Percentiles rank a stretch among this genome's conserved stretches.
Conservation (phyloP, 2,329 filamentous ascomycete species). For the Grosmannia clavigera region DNA sequence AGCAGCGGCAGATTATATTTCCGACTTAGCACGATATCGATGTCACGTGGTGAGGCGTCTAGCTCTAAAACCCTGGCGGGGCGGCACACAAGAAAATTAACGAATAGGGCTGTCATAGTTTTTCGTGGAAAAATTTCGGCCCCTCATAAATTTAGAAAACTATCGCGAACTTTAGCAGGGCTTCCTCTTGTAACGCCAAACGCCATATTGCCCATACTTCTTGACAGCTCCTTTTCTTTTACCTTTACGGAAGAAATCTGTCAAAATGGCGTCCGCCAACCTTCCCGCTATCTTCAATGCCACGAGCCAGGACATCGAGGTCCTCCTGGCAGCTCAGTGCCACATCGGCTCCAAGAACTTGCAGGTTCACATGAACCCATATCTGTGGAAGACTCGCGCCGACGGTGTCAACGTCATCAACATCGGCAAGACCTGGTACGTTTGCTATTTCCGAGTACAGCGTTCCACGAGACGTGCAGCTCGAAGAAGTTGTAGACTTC, state of each 20-base stretch:
- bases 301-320: constrained; percentile 97
- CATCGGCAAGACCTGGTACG: constrained; percentile 99
- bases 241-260: constrained; percentile 22
- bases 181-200: not conserved
- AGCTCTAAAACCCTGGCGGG: constrained; percentile 6
- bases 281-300: constrained; percentile 93
- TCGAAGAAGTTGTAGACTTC: not conserved
- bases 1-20: not conserved
- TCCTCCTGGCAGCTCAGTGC: constrained; percentile 91
- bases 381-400: constrained; percentile 98
- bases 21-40: not conserved
- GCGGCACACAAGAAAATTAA: constrained; percentile 7
- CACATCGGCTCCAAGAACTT: constrained; percentile 99
- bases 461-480: not conserved
- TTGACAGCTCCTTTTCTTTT: not conserved
- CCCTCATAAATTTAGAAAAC: constrained; percentile 9
- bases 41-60: constrained; percentile 5
- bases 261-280: constrained; percentile 91
- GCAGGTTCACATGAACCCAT: constrained; percentile 84
- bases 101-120: constrained; percentile 9
- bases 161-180: constrained; percentile 3
- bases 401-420: constrained; percentile 99
- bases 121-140: constrained; percentile 6
- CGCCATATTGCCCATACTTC: not conserved
- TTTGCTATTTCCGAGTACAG: constrained; percentile 7